phyloP scores from a whole-genome alignment of 78 protist species.

The Dictyostelium intermedium region DNA sequence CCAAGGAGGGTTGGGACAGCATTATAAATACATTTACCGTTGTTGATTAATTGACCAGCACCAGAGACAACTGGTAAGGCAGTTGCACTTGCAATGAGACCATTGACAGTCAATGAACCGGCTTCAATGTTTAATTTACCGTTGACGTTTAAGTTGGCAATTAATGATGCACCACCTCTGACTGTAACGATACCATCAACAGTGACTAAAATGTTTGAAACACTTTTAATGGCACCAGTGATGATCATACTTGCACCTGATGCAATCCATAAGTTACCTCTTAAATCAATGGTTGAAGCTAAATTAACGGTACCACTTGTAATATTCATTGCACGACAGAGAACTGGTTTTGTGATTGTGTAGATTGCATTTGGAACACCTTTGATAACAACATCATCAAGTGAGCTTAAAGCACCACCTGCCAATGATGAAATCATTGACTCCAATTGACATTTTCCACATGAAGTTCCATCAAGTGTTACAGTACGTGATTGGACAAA shows the following conservation, averaged over 20 bases:
- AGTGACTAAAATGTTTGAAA: not conserved
- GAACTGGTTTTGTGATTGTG: slow-evolving; percentile 18
- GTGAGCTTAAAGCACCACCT: slow-evolving; percentile 10
- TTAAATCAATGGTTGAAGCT: slow-evolving; percentile 5
- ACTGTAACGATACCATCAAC: slow-evolving; percentile 38
- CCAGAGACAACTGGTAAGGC: not conserved
- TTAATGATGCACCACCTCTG: not conserved
- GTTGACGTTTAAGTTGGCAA: not conserved
- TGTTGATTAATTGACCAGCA: slow-evolving; percentile 13
- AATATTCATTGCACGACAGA: slow-evolving; percentile 21
- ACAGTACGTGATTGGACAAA: not conserved
- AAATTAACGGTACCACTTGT: slow-evolving; percentile 27
- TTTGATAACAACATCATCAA: slow-evolving; percentile 52
- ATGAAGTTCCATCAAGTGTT: slow-evolving; percentile 22
- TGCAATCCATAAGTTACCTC: slow-evolving; percentile 13
- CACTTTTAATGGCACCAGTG: slow-evolving; percentile 2
- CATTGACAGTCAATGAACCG: slow-evolving; percentile 38
- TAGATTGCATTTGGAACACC: slow-evolving; percentile 21
- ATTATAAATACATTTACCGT: slow-evolving; percentile 41
- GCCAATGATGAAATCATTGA: slow-evolving; percentile 5
- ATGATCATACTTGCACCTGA: slow-evolving; percentile 8
- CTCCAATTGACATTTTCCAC: slow-evolving; percentile 26
- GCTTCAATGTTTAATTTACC: slow-evolving; percentile 7
- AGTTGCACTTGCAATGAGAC: not conserved
- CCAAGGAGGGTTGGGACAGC: slow-evolving; percentile 31